Conservation (phyloP, 2,329 filamentous ascomycete species). For the Stagonosporopsis vannaccii region DNA sequence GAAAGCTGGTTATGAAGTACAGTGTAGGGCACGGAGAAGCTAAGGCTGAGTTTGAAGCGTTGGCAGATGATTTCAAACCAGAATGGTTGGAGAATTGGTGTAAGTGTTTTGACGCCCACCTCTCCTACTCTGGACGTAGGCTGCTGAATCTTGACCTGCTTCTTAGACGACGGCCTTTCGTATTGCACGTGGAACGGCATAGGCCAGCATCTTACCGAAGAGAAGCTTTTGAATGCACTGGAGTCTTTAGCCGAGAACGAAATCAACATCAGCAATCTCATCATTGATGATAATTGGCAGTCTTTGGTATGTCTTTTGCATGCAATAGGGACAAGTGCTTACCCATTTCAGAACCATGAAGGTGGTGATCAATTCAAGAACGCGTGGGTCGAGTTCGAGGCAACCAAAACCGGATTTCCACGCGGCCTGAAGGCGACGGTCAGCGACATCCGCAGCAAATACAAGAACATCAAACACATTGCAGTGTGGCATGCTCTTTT, state of each 20-base stretch:
- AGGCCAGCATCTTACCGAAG: slow-evolving; percentile 80
- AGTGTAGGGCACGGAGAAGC: slow-evolving; percentile 55
- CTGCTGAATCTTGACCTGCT: neutral
- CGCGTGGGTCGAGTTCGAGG: slow-evolving; percentile 83
- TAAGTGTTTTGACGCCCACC: slow-evolving; percentile 13
- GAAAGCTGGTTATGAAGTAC: slow-evolving; percentile 64
- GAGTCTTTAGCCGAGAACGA: slow-evolving; percentile 72
- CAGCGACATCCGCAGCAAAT: slow-evolving; percentile 69
- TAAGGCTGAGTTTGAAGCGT: slow-evolving; percentile 56
- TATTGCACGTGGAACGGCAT: slow-evolving; percentile 98
- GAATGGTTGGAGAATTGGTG: slow-evolving; percentile 85
- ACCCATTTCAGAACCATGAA: slow-evolving; percentile 47
- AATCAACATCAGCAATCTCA: slow-evolving; percentile 82
- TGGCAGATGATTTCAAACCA: slow-evolving; percentile 60
- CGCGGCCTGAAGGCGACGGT: slow-evolving; percentile 77
- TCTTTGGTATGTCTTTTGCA: slow-evolving; percentile 24
- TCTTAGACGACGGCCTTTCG: slow-evolving; percentile 76
- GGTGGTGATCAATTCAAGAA: slow-evolving; percentile 53
- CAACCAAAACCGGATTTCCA: slow-evolving; percentile 80
- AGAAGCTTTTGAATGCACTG: slow-evolving; percentile 79
- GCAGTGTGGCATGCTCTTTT: slow-evolving; percentile 91
- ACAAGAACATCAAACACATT: slow-evolving; percentile 79
- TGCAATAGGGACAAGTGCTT: neutral
- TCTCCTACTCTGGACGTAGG: neutral
- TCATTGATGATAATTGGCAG: slow-evolving; percentile 95